Base-by-base conservation (phyloP, 2,329 filamentous ascomycete genomes). In the Fusarium coicis region DNA sequence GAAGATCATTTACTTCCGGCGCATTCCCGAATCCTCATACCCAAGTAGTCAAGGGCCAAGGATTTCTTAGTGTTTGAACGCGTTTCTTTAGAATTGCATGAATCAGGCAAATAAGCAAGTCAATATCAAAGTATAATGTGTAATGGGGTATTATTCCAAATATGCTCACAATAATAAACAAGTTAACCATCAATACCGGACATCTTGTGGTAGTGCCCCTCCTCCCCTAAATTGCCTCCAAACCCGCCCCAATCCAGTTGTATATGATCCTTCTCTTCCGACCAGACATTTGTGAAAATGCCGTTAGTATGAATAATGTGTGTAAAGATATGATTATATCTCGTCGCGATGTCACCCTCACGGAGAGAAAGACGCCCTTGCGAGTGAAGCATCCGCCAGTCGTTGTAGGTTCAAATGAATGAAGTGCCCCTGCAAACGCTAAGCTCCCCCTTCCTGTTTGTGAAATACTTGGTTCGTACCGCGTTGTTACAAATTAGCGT, bases 61-160 rank as follows among this genome's bases (percentile, higher is more conserved):
- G 18, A 21, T 28, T 23, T 19, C 23, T 36, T 30, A 32, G 21
- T 32, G 26, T 6, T 59, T 52, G 34, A 19, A 18, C 36, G 34
- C 36, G 34, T 26, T 39, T 14, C 23, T 18, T 42, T 30, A 26
- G 26, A 19, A 43, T 19, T 23, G 7, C 55, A 28, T 30, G 42
- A 50, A 36, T 36, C 40, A 50, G 55, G 21, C 30, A 10, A 28
- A 23, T 19, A 15, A n/a, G 30, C 26, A 59, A n/a, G 28, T 11
- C 21, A 21, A 58, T n/a, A 30, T 37, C 32, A 16, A 58, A 37
- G 43, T 39, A 32, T 39, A 57, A 70, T 63, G 57, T 76, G 72
- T 73, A 75, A 66, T 72, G 65, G 75, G 75, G 75, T 77, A 77
- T 77, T 77, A 74, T 77, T 77, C 75, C 72, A 77, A 75, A 74